These are phyloP conservation scores for Candida fluviatilis DNA, from an alignment of 805 yeast species.

Conservation along the genomic window DNA sequence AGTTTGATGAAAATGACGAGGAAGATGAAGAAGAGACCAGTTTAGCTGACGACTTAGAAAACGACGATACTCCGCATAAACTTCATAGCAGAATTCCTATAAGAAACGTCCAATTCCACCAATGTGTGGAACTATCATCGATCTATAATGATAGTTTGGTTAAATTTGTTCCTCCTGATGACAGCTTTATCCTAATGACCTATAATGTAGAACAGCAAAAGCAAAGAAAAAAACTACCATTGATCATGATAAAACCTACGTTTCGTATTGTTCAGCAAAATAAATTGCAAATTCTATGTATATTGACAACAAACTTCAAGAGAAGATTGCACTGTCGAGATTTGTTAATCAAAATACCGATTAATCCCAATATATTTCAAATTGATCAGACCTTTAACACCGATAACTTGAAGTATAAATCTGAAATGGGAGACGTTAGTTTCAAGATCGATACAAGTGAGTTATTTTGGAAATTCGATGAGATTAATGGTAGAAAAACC, in stretches of 20 bases:
- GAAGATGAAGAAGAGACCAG: conserved; percentile 7
- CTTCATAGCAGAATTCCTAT: conserved; percentile 23
- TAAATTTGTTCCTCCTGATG: conserved; percentile 83
- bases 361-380: conserved; percentile 31
- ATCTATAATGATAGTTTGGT: conserved; percentile 66
- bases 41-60: background rate
- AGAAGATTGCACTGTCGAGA: conserved; percentile 30
- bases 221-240: conserved; percentile 34
- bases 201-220: conserved; percentile 41
- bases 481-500: conserved; percentile 56
- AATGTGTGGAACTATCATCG: conserved; percentile 74
- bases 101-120: conserved; percentile 38
- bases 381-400: conserved; percentile 5
- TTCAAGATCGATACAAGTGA: conserved; percentile 68
- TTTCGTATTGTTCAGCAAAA: conserved; percentile 20
- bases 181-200: conserved; percentile 33
- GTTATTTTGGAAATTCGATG: conserved; percentile 67
- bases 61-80: background rate
- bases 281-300: conserved; percentile 31
- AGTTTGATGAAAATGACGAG: conserved; percentile 9
- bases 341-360: conserved; percentile 28
- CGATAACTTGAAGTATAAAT: conserved; percentile 57
- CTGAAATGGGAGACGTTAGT: conserved; percentile 66
- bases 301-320: conserved; percentile 31
- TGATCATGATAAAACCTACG: conserved; percentile 40